A percentile compares a stretch with the other conserved stretches of the same genome.
Conservation (phyloP, 257 asterid genomes). For the Penstemon barbatus region DNA sequence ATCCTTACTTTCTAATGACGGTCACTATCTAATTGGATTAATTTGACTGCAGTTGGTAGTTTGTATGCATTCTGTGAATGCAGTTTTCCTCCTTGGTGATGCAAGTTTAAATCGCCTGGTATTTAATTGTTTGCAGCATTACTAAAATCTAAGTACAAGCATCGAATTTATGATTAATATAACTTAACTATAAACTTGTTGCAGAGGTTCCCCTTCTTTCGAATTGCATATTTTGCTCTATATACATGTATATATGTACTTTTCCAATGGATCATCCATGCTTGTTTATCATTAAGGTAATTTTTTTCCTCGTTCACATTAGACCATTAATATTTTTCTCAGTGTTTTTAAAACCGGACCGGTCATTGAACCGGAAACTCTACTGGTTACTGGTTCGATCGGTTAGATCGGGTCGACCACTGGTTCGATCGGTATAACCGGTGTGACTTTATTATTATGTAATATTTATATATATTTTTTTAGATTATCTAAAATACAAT, state of each 20-base stretch:
- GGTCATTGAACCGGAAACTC: no score
- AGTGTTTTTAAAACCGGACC: no score
- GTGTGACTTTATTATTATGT: no score
- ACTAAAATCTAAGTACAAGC: background rate
- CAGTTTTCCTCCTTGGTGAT: slow-evolving; percentile 68
- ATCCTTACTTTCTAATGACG: background rate
- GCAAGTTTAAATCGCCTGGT: slow-evolving; percentile 66
- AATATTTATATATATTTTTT: no score
- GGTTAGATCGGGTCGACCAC: no score
- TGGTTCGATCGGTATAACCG: no score
- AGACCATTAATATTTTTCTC: background rate
- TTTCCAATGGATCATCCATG: slow-evolving; percentile 90
- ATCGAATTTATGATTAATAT: slow-evolving; percentile 20
- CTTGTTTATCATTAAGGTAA: slow-evolving; percentile 64
- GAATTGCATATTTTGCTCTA: slow-evolving; percentile 71
- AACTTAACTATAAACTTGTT: slow-evolving; percentile 25
- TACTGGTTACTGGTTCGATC: no score
- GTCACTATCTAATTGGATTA: background rate
- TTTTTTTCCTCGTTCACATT: background rate
- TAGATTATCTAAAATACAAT: no score
- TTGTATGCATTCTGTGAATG: slow-evolving; percentile 76
- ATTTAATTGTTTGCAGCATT: background rate
- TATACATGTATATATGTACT: slow-evolving; percentile 68
- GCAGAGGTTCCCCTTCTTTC: slow-evolving; percentile 88
- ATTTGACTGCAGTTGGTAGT: slow-evolving; percentile 52